Evolutionary conservation across 2,329 filamentous ascomycete species (phyloP).

Genomic region (Neurospora crassa): DNA sequence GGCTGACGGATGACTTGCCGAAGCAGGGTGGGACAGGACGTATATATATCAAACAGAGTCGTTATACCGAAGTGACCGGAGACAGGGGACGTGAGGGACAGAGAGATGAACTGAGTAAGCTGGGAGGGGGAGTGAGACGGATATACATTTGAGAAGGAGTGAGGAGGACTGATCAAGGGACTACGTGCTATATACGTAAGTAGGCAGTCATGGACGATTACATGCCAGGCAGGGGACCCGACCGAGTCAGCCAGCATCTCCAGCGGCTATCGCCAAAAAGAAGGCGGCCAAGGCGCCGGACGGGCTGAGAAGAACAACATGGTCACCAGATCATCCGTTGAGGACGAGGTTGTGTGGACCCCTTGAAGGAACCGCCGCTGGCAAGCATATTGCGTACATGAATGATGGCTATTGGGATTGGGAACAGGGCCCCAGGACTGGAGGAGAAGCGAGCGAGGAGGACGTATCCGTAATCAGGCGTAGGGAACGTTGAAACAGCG

Average conservation of each 20-base stretch:
- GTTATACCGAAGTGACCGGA: neutral
- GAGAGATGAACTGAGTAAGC: neutral
- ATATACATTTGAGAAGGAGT: conserved; percentile 5
- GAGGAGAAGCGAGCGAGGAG: neutral
- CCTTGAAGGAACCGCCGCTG: neutral
- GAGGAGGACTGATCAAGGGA: conserved; percentile 1
- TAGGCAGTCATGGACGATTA: conserved; percentile 10
- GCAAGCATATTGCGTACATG: neutral
- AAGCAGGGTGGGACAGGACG: neutral
- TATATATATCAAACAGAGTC: neutral
- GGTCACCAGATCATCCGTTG: conserved; percentile 21
- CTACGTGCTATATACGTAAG: conserved; percentile 8
- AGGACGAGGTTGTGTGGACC: neutral
- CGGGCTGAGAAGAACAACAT: conserved; percentile 16
- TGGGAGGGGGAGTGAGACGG: neutral
- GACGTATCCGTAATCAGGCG: conserved; percentile 10
- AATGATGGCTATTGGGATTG: conserved; percentile 15
- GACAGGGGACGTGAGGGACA: neutral
- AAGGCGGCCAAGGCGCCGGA: conserved; percentile 12
- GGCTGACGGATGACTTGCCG: neutral
- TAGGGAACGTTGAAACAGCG: conserved; percentile 20
- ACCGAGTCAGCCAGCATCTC: neutral
- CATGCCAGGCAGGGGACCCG: neutral
- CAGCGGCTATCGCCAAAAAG: conserved; percentile 7
- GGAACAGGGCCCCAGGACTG: conserved; percentile 4